Base-by-base conservation (phyloP, 2,329 filamentous ascomycete genomes). In the Ophiocordyceps sinensis region DNA sequence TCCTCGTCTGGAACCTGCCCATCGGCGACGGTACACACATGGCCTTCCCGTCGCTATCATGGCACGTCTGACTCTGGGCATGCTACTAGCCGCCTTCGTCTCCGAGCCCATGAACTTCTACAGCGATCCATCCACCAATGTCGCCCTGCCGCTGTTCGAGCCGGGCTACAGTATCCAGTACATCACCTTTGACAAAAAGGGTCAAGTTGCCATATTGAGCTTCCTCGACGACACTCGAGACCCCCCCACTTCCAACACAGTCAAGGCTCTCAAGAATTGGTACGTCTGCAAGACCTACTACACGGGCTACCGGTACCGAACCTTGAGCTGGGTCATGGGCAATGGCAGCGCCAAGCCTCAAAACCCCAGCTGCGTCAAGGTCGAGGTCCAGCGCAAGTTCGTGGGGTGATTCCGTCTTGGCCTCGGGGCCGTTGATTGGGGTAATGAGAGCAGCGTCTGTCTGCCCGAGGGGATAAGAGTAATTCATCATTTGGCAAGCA, bases 361-460 rank as follows among this genome's bases (percentile, higher is more conserved):
- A 43, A 51, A 51, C 41, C 50, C 50, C 4, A 50, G 42, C 41
- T 51, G 49, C 46, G 38, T 47, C 42, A 48, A 47, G 42, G 45
- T 52, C n/a, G 42, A 47, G 36, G 50, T 52, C 13, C 40, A 38
- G 40, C 41, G 49, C 21, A 39, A 45, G 39, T 51, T 48, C 40
- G 28, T 45, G 5, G 44, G n/a, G 5, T 32, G 5, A 9, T 26
- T 9, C 23, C 23, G 23, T 26, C 9, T n/a, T n/a, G n/a, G 23
- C 3, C 23, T 26, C 2, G 23, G 23, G 19, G 19, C 4, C 19
- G 19, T 19, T 19, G 19, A 19, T 19, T 19, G 19, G 19, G 19
- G 19, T 19, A 19, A 19, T 19, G 19, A 4, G 19, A 19, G 19
- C 19, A 19, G 19, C 19, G 19, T 19, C 4, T 19, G 19, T 19